Base-by-base conservation (phyloP, 495 filamentous ascomycete genomes). In the Penicillium steckii region DNA sequence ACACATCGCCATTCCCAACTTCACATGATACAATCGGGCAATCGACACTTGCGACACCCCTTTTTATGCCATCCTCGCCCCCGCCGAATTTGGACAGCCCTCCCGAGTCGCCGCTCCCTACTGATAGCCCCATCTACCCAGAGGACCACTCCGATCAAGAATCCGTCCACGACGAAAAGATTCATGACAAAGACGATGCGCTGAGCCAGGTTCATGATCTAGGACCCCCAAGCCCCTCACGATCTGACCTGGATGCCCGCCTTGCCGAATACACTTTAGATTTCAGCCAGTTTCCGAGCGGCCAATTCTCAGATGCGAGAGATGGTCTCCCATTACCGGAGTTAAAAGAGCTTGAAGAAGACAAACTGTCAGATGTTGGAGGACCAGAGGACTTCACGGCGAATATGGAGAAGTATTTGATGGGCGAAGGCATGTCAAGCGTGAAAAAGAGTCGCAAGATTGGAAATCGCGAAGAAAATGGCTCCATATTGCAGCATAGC, bases 321-420 rank as follows among this genome's bases (percentile, higher is more conserved):
- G 69, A 72, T n/a, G 66, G 65, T 1, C 53, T 58, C 1, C 49
- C 52, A 10, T 52, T 70, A 5, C 63, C 57, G 2, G 70, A 74
- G 4, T 50, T 61, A 23, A 61, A 65, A 10, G 48, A 66, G 7
- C 56, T 55, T 0, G 56, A 60, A 13, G 69, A 75, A 9, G 64
- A 71, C 10, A 56, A 65, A 7, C 47, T 71, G 8, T 78, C 74
- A 6, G 76, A 78, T 47, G 72, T 78, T 19, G 77, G 74, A 5
- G 78, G 78, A 0, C 78, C 78, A 1, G 75, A 77, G 27, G 78
- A 81, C 51, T 81, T 81, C 27, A 81, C 78, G 0, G 59, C 72
- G 22, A 77, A 80, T 44, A 46, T 81, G 53, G 76, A 78, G 37
- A 69, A 70, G 41, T 81, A 78, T 52, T 61, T 81, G 44, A 67